Base-by-base conservation (phyloP, 2,329 filamentous ascomycete genomes). In the Monosporascus sp. region DNA sequence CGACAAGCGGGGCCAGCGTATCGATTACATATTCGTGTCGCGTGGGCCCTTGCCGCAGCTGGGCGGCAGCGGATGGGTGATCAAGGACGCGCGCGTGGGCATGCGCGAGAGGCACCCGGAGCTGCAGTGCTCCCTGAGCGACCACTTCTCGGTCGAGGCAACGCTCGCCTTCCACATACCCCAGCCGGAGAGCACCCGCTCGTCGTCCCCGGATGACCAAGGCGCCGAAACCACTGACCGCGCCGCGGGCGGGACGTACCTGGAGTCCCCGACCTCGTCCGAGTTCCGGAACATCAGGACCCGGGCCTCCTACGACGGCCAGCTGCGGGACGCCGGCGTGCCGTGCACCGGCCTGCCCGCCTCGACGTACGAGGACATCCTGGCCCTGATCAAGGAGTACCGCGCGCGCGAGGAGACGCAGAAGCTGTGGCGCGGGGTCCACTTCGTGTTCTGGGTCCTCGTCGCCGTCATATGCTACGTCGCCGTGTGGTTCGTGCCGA, bases 1-100 rank as follows among this genome's bases (percentile, higher is more conserved):
- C 3, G 92, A 97, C 66, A 83, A 83, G 0, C 78, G 76, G 24
- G 93, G 88, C n/a, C 93, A 96, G 69, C 79, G 94, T 22, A 80
- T 97, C 47, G 94, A 99, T 72, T 99, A 99, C 71, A 88, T 99
- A 64, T 97, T 99, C 71, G 86, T 90, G 60, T 83, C 81, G 2
- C 80, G 81, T 14, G 80, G 77, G 14, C 50, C 63, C 54, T 18
- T 58, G 47, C 36, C 53, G 51, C 22, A 53, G 49, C 44, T 55
- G 51, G 22, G 53, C 59, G 5, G 57, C 56, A 47, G 69, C 54
- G 64, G 68, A 45, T 97, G 92, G 91, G 74, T 81, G 14, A 83
- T 97, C 54, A 78, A 84, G 54, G 77, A 80, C 7, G 86, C 82
- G 3, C 80, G 83, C 48, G 88, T 99, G 1, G 86, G 87, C 54